Conservation (phyloP, 169 alveolate genomes). For the Plasmodium gallinaceum region DNA sequence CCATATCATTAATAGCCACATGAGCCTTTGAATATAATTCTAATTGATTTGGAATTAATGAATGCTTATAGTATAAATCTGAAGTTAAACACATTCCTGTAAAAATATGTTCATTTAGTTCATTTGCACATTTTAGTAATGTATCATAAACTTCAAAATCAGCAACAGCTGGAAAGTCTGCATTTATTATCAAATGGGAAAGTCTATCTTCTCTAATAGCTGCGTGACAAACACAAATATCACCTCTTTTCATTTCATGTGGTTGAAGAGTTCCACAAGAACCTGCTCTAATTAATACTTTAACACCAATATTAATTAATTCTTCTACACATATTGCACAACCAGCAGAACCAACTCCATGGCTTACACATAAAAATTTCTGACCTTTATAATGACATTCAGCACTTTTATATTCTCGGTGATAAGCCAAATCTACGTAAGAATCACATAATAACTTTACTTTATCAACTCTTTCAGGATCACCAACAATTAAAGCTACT, state of each 20-base stretch:
- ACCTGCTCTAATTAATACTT: constrained; percentile 63
- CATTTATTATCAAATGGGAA: constrained; percentile 35
- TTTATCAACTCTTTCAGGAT: constrained; percentile 75
- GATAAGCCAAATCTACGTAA: constrained; percentile 50
- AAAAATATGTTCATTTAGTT: constrained; percentile 22
- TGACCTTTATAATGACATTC: constrained; percentile 59
- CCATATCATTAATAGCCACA: constrained; percentile 74
- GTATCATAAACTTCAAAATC: constrained; percentile 64
- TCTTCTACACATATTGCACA: constrained; percentile 77
- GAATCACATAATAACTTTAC: constrained; percentile 69
- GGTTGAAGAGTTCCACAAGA: constrained; percentile 78
- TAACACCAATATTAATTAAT: constrained; percentile 67
- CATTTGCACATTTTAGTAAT: constrained; percentile 44
- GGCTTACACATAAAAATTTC: constrained; percentile 72
- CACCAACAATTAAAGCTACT: constrained; percentile 74
- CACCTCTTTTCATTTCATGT: constrained; percentile 63
- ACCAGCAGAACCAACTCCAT: constrained; percentile 77
- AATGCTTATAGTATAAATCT: constrained; percentile 52
- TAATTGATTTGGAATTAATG: constrained; percentile 14
- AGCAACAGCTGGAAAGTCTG: constrained; percentile 77
- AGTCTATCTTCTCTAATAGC: constrained; percentile 77
- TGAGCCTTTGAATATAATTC: constrained; percentile 46
- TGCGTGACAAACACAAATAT: constrained; percentile 48
- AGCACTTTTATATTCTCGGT: constrained; percentile 68
- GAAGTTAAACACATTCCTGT: constrained; percentile 57